Percentiles rank a stretch among this genome's conserved stretches.
These are phyloP conservation scores for Histomonas meleagridis DNA, from an alignment of 208 protist species.

Conservation along the genomic window DNA sequence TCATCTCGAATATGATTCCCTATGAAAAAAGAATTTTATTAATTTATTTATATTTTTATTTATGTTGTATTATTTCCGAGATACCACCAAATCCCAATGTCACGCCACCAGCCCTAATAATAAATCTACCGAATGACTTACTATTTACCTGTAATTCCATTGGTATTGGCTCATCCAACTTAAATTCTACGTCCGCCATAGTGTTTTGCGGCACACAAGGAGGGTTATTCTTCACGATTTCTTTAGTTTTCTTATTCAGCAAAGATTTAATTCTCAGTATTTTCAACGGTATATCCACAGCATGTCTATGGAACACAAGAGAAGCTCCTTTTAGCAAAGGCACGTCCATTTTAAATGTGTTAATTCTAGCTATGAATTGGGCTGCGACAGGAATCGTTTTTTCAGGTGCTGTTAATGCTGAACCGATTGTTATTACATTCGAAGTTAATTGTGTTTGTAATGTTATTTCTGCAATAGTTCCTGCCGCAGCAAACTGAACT, in stretches of 20 bases:
- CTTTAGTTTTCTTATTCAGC: not conserved
- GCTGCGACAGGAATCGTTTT: not conserved
- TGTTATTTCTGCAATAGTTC: not conserved
- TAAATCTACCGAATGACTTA: not conserved
- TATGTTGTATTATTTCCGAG: not conserved
- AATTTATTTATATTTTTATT: no score
- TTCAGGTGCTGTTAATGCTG: not conserved
- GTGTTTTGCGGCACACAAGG: not conserved
- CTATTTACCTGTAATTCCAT: not conserved
- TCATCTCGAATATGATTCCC: no score
- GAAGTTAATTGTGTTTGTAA: not conserved
- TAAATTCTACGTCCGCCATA: not conserved
- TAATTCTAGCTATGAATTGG: not conserved
- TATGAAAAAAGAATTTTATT: no score
- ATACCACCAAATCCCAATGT: not conserved
- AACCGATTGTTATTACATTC: not conserved
- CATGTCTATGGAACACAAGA: constrained; percentile 22
- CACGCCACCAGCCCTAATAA: not conserved
- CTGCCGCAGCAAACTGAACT: not conserved
- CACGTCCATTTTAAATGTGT: not conserved
- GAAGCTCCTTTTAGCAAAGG: not conserved
- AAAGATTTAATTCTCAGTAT: not conserved
- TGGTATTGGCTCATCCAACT: not conserved
- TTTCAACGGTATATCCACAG: not conserved
- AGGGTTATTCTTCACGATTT: not conserved